Evolutionary conservation across 352 stramenopile genomes (phyloP).

Genomic region (Phytophthora sp.): DNA sequence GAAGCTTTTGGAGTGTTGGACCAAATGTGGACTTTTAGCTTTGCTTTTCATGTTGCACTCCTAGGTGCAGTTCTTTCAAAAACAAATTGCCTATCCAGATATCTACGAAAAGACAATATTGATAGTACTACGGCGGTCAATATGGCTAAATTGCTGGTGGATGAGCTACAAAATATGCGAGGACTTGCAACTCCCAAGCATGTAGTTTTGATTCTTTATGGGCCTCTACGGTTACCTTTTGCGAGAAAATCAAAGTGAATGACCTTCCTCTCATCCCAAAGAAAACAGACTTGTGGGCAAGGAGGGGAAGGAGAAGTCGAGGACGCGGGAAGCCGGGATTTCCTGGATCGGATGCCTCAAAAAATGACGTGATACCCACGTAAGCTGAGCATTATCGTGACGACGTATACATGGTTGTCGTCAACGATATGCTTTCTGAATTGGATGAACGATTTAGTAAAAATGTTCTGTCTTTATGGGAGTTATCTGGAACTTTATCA

Average conservation of each 20-base stretch:
- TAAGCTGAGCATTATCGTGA: neutral
- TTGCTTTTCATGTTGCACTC: neutral
- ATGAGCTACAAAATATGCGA: neutral
- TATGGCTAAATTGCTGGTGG: neutral
- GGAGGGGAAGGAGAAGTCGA: neutral
- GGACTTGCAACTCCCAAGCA: neutral
- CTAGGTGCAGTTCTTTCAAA: neutral
- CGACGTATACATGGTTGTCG: neutral
- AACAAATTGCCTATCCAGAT: neutral
- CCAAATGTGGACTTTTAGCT: neutral
- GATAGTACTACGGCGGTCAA: neutral
- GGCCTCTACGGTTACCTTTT: neutral
- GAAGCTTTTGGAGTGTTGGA: slow-evolving; percentile 1
- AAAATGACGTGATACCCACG: neutral
- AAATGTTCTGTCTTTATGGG: neutral
- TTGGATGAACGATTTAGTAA: neutral
- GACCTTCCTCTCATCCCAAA: neutral
- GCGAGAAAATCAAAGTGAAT: neutral
- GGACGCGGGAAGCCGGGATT: neutral
- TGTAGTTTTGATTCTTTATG: neutral
- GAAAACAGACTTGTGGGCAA: neutral
- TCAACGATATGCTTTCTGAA: neutral
- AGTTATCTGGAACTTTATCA: neutral
- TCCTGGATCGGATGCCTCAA: neutral
- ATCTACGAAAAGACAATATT: neutral